A percentile compares a stretch with the other conserved stretches of the same genome.
Conservation (phyloP, 2,329 filamentous ascomycete species). For the Xylariaceae sp. region DNA sequence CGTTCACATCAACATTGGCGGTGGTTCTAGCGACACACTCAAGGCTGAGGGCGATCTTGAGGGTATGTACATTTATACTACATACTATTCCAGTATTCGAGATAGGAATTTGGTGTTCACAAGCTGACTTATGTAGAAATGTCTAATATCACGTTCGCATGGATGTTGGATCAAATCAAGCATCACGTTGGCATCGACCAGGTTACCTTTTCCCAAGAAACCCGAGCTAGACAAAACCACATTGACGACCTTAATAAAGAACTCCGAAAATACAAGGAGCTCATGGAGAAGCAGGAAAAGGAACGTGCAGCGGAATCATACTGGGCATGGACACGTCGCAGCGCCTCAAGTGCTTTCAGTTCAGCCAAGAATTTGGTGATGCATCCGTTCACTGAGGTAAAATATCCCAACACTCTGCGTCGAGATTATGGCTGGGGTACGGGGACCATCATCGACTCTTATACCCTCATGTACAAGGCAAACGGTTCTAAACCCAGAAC, state of each 20-base stretch:
- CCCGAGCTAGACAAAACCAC: not conserved
- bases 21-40: conserved; percentile 1
- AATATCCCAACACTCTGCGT: not conserved
- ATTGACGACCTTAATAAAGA: not conserved
- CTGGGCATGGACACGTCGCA: not conserved
- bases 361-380: not conserved
- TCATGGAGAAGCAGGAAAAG: not conserved
- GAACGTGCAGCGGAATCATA: not conserved
- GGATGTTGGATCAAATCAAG: conserved; percentile 16
- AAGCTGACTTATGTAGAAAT: not conserved
- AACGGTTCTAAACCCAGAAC: not conserved
- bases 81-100: not conserved
- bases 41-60: conserved; percentile 1
- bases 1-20: conserved; percentile 11
- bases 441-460: not conserved
- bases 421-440: not conserved
- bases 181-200: not conserved
- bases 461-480: not conserved
- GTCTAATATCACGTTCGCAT: conserved; percentile 9
- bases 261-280: not conserved
- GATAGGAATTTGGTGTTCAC: not conserved
- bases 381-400: not conserved
- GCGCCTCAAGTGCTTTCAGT: not conserved
- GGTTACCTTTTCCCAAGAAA: not conserved
- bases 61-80: not conserved